phyloP scores from a whole-genome alignment of 768 basidiomycete genomes.

The Podaxis sp. region DNA sequence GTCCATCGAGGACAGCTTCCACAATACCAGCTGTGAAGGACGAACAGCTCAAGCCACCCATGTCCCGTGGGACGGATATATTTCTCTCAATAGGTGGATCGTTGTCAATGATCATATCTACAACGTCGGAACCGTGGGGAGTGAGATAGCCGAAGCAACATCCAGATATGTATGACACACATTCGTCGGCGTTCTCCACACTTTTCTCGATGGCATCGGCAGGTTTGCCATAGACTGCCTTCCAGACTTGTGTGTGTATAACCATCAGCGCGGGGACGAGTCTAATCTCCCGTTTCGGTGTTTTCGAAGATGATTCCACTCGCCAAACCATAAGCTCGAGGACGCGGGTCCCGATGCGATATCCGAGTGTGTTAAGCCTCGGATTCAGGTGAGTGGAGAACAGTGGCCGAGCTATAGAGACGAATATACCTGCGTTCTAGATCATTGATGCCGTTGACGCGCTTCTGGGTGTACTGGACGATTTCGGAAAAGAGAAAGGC shows the following conservation, averaged over 20 bases:
- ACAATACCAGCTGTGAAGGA: constrained; percentile 97
- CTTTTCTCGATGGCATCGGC: constrained; percentile 96
- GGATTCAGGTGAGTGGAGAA: constrained; percentile 4
- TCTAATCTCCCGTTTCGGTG: constrained; percentile 90
- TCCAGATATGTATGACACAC: constrained; percentile 34
- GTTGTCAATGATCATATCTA: constrained; percentile 98
- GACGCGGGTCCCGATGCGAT: constrained; percentile 84
- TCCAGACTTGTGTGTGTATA: constrained; percentile 94
- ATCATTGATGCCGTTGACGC: constrained; percentile 92
- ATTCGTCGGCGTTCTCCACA: constrained; percentile 96
- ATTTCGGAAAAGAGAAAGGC: constrained; percentile 91
- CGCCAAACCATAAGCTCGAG: constrained; percentile 85
- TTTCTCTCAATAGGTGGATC: constrained; percentile 88
- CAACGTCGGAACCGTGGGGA: constrained; percentile 3
- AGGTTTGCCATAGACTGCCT: constrained; percentile 86
- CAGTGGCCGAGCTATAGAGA: background rate
- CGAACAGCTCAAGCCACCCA: constrained; percentile 93
- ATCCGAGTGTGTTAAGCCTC: constrained; percentile 90
- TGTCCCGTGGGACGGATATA: constrained; percentile 91
- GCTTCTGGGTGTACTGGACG: constrained; percentile 94
- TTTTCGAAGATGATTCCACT: constrained; percentile 70
- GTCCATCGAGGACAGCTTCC: constrained; percentile 91
- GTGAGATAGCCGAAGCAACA: constrained; percentile 7
- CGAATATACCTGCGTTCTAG: constrained; percentile 78
- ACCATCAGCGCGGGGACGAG: constrained; percentile 90